These are phyloP conservation scores for Gyromitra esculenta DNA, from an alignment of 2,329 filamentous ascomycete species.

Conservation along the genomic window DNA sequence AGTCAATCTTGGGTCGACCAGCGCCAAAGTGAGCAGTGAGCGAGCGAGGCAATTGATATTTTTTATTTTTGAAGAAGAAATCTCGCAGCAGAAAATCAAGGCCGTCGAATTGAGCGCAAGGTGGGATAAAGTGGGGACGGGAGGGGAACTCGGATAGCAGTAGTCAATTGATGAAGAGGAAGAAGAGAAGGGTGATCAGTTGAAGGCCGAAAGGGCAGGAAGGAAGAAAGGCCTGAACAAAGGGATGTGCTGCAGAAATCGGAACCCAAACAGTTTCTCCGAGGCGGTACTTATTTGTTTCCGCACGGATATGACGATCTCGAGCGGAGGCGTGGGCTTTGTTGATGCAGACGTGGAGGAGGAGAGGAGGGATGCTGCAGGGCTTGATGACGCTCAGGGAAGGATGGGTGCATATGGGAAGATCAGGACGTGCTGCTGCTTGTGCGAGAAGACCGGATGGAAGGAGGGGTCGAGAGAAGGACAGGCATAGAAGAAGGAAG, in stretches of 20 bases:
- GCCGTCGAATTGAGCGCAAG: conserved; percentile 31
- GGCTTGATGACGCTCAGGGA: conserved; percentile 54
- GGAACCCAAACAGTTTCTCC: conserved; percentile 53
- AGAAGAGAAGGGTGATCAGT: conserved; percentile 25
- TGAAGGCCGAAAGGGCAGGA: conserved; percentile 46
- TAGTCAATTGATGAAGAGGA: conserved; percentile 50
- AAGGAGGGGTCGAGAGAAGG: conserved; percentile 52
- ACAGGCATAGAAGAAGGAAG: conserved; percentile 47
- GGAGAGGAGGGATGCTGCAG: conserved; percentile 53
- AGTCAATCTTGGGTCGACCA: conserved; percentile 39
- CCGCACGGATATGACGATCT: conserved; percentile 51
- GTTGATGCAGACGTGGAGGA: conserved; percentile 52
- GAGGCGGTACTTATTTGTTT: conserved; percentile 53
- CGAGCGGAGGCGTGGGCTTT: conserved; percentile 52
- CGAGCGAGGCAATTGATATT: conserved; percentile 43
- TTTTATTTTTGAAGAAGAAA: conserved; percentile 41
- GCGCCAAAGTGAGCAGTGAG: conserved; percentile 12
- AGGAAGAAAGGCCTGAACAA: conserved; percentile 50
- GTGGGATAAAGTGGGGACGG: conserved; percentile 23
- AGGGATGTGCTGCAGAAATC: conserved; percentile 53
- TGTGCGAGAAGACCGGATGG: conserved; percentile 53
- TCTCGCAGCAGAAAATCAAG: conserved; percentile 30
- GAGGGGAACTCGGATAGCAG: conserved; percentile 41
- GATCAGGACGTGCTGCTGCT: conserved; percentile 52
- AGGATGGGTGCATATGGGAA: conserved; percentile 54